A percentile compares a stretch with the other conserved stretches of the same genome.
phyloP scores from a whole-genome alignment of 805 yeast species.

The Barnettozyma populi region DNA sequence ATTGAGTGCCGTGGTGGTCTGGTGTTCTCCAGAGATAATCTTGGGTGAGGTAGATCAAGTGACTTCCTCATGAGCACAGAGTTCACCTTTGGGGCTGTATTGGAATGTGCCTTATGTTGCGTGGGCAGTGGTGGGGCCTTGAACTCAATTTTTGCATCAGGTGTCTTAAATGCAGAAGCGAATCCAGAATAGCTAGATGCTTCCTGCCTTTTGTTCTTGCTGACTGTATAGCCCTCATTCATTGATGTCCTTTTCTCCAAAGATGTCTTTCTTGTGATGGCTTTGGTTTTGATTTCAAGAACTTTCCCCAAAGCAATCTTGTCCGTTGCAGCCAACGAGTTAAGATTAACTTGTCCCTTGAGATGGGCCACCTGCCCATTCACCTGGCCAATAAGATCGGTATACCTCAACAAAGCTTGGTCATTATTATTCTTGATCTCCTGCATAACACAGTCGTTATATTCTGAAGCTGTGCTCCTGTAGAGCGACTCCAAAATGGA shows the following conservation, averaged over 20 bases:
- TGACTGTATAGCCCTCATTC: conserved; percentile 12
- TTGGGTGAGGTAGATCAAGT: not conserved
- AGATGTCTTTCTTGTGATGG: conserved; percentile 12
- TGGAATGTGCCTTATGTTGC: not conserved
- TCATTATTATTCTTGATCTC: conserved; percentile 22
- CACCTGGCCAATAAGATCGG: conserved; percentile 9
- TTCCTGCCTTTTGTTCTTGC: conserved; percentile 10
- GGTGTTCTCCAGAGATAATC: not conserved
- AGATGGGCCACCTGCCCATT: conserved; percentile 8
- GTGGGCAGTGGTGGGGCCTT: conserved; percentile 3
- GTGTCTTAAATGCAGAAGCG: conserved; percentile 19
- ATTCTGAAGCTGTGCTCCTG: not conserved
- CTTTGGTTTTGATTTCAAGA: conserved; percentile 15
- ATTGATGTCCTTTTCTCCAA: conserved; percentile 11
- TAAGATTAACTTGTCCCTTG: conserved; percentile 1
- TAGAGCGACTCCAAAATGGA: not conserved
- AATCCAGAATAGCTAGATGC: conserved; percentile 24
- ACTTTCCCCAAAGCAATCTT: conserved; percentile 15
- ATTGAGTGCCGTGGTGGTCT: conserved; percentile 9
- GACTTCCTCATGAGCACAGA: not conserved
- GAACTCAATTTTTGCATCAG: conserved; percentile 7
- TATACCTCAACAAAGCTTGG: conserved; percentile 14
- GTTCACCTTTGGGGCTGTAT: not conserved
- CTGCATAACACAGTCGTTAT: conserved; percentile 8
- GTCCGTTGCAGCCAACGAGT: conserved; percentile 9